phyloP scores from a whole-genome alignment of 495 filamentous ascomycete species.

The Neurospora tetraspora region DNA sequence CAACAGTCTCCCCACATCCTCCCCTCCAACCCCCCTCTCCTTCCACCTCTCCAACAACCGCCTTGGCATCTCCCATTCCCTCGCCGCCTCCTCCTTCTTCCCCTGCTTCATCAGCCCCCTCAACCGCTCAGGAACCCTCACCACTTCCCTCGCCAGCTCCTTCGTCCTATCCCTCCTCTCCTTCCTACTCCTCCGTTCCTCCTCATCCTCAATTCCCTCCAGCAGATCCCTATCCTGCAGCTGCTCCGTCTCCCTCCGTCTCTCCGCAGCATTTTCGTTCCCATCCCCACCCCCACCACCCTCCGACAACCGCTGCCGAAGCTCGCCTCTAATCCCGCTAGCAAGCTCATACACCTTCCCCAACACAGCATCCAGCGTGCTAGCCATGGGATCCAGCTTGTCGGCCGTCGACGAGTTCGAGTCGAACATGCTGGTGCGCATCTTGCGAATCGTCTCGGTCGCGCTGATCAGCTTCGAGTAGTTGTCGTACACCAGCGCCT shows the following conservation, averaged over 20 bases:
- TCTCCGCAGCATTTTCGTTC: not conserved
- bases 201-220: slow-evolving; percentile 28
- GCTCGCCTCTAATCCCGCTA: slow-evolving; percentile 45
- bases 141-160: slow-evolving; percentile 48
- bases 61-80: slow-evolving; percentile 49
- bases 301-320: slow-evolving; percentile 34
- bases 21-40: slow-evolving; percentile 39
- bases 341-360: slow-evolving; percentile 74
- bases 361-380: slow-evolving; percentile 67
- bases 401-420: slow-evolving; percentile 20
- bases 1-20: slow-evolving; percentile 37
- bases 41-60: slow-evolving; percentile 39
- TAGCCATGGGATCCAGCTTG: slow-evolving; percentile 56
- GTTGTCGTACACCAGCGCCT: slow-evolving; percentile 96
- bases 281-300: slow-evolving; percentile 12
- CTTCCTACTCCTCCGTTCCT: slow-evolving; percentile 47
- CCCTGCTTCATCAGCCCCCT: slow-evolving; percentile 55
- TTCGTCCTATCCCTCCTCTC: slow-evolving; percentile 31
- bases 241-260: not conserved
- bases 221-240: slow-evolving; percentile 15
- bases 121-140: slow-evolving; percentile 47
- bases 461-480: slow-evolving; percentile 92
- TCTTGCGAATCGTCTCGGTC: slow-evolving; percentile 82
- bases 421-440: slow-evolving; percentile 55
- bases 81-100: slow-evolving; percentile 49